These are phyloP conservation scores for Wickerhamomyces pijperi DNA, from an alignment of 805 yeast species.

Conservation along the genomic window DNA sequence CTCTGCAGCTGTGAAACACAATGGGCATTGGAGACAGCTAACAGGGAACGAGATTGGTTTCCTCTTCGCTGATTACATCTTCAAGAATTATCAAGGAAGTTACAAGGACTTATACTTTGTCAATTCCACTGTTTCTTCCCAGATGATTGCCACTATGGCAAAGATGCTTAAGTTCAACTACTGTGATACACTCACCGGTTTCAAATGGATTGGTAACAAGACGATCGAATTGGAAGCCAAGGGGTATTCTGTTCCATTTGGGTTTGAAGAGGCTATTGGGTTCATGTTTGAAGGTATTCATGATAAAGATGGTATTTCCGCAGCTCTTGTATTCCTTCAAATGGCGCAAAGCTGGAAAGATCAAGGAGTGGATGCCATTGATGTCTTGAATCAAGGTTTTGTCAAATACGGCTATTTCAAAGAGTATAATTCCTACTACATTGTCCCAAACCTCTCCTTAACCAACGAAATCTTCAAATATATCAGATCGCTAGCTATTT, in stretches of 20 bases:
- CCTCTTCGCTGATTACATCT: slow-evolving; percentile 60
- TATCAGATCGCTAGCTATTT: slow-evolving; percentile 26
- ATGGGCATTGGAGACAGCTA: slow-evolving; percentile 56
- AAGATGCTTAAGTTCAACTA: slow-evolving; percentile 44
- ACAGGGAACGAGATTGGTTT: slow-evolving; percentile 90
- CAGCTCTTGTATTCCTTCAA: slow-evolving; percentile 66
- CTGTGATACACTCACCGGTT: slow-evolving; percentile 85
- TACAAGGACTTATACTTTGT: slow-evolving; percentile 40
- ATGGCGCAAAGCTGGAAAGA: slow-evolving; percentile 43
- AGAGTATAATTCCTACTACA: slow-evolving; percentile 81
- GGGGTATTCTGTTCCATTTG: slow-evolving; percentile 75
- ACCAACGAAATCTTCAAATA: slow-evolving; percentile 45
- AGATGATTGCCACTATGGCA: slow-evolving; percentile 64
- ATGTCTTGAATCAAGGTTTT: slow-evolving; percentile 48
- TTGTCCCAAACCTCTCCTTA: slow-evolving; percentile 39
- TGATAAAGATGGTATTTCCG: slow-evolving; percentile 90
- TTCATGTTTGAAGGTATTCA: slow-evolving; percentile 77
- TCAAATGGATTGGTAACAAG: slow-evolving; percentile 93
- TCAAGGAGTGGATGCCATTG: slow-evolving; percentile 28
- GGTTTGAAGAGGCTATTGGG: slow-evolving; percentile 93
- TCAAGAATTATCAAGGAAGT: slow-evolving; percentile 18
- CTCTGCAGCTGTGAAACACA: slow-evolving; percentile 57
- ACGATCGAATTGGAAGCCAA: slow-evolving; percentile 58
- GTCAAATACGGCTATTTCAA: slow-evolving; percentile 67
- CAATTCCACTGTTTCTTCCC: slow-evolving; percentile 90